Evolutionary conservation across 1,284 basidiomycete species (phyloP), one percentile per base, ranked within the genome.

Genomic region (Rhodotorula sp.): DNA sequence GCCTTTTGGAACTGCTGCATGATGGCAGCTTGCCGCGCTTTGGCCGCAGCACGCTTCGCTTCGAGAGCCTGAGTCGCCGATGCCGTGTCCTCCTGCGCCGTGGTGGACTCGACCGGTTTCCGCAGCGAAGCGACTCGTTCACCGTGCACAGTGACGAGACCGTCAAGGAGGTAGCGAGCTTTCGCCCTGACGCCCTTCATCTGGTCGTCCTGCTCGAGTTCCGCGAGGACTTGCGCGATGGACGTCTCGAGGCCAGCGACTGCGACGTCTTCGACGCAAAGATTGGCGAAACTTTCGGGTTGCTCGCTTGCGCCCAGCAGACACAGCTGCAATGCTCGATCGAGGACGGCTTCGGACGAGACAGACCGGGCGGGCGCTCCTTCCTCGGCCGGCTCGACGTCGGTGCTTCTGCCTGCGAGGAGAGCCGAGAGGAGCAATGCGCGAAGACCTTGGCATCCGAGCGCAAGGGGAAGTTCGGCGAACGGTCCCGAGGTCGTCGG

Each of bases 1-100:
- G 94, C 91, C 43, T 89, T 89, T 76, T 92, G 93, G 87, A 97
- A 97, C 81, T 94, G 88, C 76, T 88, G 87, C 90, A 97, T 91
- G 77, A 97, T 91, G 0, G 90, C 90, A 70, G 89, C 90, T 80
- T 97, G 90, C 47, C 93, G 84, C 12, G 88, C 90, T 78, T 91
- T 91, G 8, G 91, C 92, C 7, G 91, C 90, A 31, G 85, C 84
- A 78, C 91, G 90, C 83, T 89, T 90, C 49, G 86, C 85, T 68
- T 88, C 87, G 18, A 62, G 60, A 7, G 52, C 49, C 15, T 64
- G 48, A 16, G 55, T 49, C n/a, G 57, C 47, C 8, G 66, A 64
- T 19, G 57, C 62, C 54, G 54, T 60, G 1, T 38, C 57, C 26
- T 67, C 50, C 16, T 62, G 56, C 6, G 67, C 66, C 12, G 34